Base-by-base conservation (phyloP, 2,329 filamentous ascomycete species). In the Blastomyces percursus region DNA sequence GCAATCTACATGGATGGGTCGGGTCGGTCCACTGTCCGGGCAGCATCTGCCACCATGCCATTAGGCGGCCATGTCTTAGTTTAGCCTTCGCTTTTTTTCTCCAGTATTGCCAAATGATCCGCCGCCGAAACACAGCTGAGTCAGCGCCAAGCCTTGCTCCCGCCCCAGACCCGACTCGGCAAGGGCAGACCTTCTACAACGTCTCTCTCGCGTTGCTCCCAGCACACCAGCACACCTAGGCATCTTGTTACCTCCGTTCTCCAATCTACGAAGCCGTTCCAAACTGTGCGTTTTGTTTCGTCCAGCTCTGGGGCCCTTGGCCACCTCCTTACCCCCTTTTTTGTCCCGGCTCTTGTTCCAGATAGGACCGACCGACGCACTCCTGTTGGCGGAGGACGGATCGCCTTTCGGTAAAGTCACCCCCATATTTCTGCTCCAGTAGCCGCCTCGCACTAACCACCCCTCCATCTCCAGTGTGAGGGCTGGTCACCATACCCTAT, bases 221-320 rank as follows among this genome's bases (percentile, higher is more conserved):
- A 59, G 60, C 50, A 52, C 54, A 21, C 57, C 57, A 59, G 60
- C 50, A 52, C 48, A 16, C 21, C 48, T 27, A 21, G 9, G 48
- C 11, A 50, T 50, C 46, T 27, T 21, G 46, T 19, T 50, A 19
- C 11, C 48, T 51, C 55, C 66, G 66, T 67, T 66, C 66, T 67
- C 46, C 64, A 67, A 66, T 64, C 60, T 67, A 67, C 66, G 54
- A 56, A 64, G 63, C 64, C 66, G 66, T 67, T 67, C 66, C 63
- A 60, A 42, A 61, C 61, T 61, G 63, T 67, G 61, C 64, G 52
- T 60, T 46, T n/a, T 46, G n/a, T 21, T 27, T 14, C 21, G 30
- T 19, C 42, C 16, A 16, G 30, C 5, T 9, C 12, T 8, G 7
- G 57, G 19, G 19, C 6, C 52, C 19, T 32, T 9, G 12, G 1